A percentile compares a stretch with the other conserved stretches of the same genome.
Evolutionary conservation across 1,284 basidiomycete genomes (phyloP).

Genomic region (Rhodotorula sp.): DNA sequence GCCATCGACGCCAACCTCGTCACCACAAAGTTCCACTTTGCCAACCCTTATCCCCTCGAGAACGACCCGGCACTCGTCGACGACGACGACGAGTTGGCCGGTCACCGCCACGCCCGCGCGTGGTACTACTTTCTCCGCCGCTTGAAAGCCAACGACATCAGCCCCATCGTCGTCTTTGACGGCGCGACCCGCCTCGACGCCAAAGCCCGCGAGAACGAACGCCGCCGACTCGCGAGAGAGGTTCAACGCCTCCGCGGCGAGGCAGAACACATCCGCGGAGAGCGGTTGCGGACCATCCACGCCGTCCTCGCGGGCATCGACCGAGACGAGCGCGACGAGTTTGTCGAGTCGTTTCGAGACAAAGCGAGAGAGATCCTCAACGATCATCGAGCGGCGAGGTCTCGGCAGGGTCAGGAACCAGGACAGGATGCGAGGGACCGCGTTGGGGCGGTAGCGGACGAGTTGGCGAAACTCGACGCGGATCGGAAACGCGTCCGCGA

Average conservation of each 20-base stretch:
- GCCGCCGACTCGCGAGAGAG: conserved; percentile 10
- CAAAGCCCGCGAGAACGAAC: conserved; percentile 22
- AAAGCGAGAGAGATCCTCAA: neutral
- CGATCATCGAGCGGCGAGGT: neutral
- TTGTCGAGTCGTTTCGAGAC: conserved; percentile 2
- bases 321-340: neutral
- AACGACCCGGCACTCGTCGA: too few relatives aligned
- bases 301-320: conserved; percentile 1
- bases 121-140: conserved; percentile 35
- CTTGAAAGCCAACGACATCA: conserved; percentile 16
- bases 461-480: neutral
- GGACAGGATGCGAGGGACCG: neutral
- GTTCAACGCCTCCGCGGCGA: conserved; percentile 12
- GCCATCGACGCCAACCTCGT: conserved; percentile 38
- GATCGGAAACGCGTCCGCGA: neutral
- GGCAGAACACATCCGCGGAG: conserved; percentile 17
- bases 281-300: conserved; percentile 13
- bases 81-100: neutral
- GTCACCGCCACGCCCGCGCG: conserved; percentile 14
- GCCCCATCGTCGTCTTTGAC: conserved; percentile 37
- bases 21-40: conserved; percentile 32
- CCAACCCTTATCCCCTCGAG: too few relatives aligned
- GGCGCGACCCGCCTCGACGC: conserved; percentile 24
- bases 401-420: too few relatives aligned
- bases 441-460: neutral